phyloP scores from a whole-genome alignment of 768 basidiomycete species.

The Coprinopsis marcescibilis region DNA sequence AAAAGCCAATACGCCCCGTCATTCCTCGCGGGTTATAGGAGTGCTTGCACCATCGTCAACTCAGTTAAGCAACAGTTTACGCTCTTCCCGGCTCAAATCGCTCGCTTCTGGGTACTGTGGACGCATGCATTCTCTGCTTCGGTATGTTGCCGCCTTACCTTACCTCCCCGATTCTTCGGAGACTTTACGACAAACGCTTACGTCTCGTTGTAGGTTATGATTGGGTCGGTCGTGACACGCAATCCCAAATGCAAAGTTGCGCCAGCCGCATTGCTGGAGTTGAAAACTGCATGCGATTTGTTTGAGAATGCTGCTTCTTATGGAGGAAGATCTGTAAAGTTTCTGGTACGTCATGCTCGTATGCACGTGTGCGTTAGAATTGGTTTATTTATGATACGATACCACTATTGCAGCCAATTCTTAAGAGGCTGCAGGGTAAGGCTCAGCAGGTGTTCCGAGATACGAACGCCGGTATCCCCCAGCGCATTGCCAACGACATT shows the following conservation, averaged over 20 bases:
- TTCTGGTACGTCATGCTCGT: conserved; percentile 41
- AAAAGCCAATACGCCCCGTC: conserved; percentile 62
- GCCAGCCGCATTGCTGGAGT: conserved; percentile 60
- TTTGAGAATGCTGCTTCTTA: conserved; percentile 57
- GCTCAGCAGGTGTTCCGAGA: conserved; percentile 50
- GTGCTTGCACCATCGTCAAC: conserved; percentile 53
- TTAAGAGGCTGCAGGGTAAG: conserved; percentile 55
- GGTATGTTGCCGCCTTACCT: conserved; percentile 29
- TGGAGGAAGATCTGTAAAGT: conserved; percentile 66
- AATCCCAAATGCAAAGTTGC: conserved; percentile 64
- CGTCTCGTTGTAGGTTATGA: conserved; percentile 49
- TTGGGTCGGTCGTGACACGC: conserved; percentile 72
- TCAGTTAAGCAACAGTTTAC: conserved; percentile 44
- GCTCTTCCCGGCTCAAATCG: conserved; percentile 51
- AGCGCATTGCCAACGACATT: conserved; percentile 47
- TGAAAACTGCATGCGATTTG: conserved; percentile 56
- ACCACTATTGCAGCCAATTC: conserved; percentile 47
- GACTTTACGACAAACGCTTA: conserved; percentile 1
- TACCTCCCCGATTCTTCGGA: conserved; percentile 5
- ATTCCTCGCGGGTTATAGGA: conserved; percentile 62
- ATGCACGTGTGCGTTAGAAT: neutral
- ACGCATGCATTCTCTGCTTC: conserved; percentile 65
- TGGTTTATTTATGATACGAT: conserved; percentile 3
- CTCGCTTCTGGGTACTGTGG: conserved; percentile 69
- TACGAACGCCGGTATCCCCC: conserved; percentile 39